These are phyloP conservation scores for Chamaecrista fasciculata DNA, from an alignment of 306 rosid species.

Conservation along the genomic window DNA sequence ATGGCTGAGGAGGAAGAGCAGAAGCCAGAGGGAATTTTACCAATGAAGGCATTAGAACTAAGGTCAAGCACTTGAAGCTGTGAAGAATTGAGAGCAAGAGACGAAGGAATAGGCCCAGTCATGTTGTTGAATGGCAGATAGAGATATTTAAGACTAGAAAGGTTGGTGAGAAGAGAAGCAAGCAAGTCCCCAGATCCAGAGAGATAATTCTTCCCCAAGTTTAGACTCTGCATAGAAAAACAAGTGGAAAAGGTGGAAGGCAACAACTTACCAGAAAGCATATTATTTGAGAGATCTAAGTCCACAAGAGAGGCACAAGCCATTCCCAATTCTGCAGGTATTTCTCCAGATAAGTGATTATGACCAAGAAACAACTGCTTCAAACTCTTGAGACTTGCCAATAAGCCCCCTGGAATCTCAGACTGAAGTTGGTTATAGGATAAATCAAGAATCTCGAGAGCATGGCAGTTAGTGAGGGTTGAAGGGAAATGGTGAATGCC, in stretches of 20 bases:
- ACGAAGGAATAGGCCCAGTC: slow-evolving; percentile 53
- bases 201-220: slow-evolving; percentile 54
- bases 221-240: slow-evolving; percentile 45
- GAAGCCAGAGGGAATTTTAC: slow-evolving; percentile 50
- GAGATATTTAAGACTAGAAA: slow-evolving; percentile 45
- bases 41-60: slow-evolving; percentile 54
- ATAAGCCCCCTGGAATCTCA: slow-evolving; percentile 47
- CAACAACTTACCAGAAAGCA: slow-evolving; percentile 52
- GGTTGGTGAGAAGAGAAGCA: slow-evolving; percentile 39
- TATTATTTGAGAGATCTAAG: slow-evolving; percentile 58
- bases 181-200: slow-evolving; percentile 57
- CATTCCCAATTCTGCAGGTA: slow-evolving; percentile 49
- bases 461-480: slow-evolving; percentile 39
- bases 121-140: slow-evolving; percentile 61
- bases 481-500: slow-evolving; percentile 41
- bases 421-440: slow-evolving; percentile 43
- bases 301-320: slow-evolving; percentile 44
- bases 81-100: slow-evolving; percentile 46
- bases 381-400: slow-evolving; percentile 44
- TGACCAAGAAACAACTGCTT: slow-evolving; percentile 45
- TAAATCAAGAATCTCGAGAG: slow-evolving; percentile 51
- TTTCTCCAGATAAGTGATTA: slow-evolving; percentile 49
- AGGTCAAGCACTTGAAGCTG: slow-evolving; percentile 58
- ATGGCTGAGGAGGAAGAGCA: slow-evolving; percentile 40
- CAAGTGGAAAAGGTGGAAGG: slow-evolving; percentile 53